Evolutionary conservation across 2,329 filamentous ascomycete species (phyloP), one percentile per base, ranked within the genome.

Genomic region (Botrytis medusae): DNA sequence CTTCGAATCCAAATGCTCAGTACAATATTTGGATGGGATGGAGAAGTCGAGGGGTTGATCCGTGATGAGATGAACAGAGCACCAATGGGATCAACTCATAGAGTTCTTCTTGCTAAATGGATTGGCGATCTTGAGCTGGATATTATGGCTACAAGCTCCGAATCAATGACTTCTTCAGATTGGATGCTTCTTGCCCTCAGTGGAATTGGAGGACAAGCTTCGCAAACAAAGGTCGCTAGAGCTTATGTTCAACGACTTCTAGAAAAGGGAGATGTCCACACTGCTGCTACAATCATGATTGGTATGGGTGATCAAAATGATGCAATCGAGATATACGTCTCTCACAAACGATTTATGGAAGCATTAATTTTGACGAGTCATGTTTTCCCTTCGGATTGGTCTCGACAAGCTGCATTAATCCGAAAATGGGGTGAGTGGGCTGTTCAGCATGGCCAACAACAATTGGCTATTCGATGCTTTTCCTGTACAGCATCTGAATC

Each of bases 121-220:
- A 88, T 99, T 0, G 94, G 95, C 22, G 93, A 97, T 75, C 89
- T 93, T 54, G 91, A 94, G 74, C 88, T 91, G 0, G 94, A 97
- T 78, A 87, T 94, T 59, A 93, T 97, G 88, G 88, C 90, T 18
- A 90, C 93, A 3, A 93, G 90, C 61, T 92, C 94, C 0, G 90
- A 95, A 77, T 92, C 93, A n/a, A 95, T 96, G 88, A 95, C 94
- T 16, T 94, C 93, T 3, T 93, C 93, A 0, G 96, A 98, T 82
- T 99, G 96, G 96, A 98, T 99, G 94, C 84, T 98, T 74, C 85
- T 99, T 51, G 95, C 96, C 18, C 84, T 99, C 69, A 97, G 93
- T 80, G 93, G 93, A 59, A 97, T 98, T 83, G 94, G 93, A 69
- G 88, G 90, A 4, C 86, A 90, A 75, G 86, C 89, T 54, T 94